Base-by-base conservation (phyloP, 208 protist species). In the Wallacemonas rigidus region DNA sequence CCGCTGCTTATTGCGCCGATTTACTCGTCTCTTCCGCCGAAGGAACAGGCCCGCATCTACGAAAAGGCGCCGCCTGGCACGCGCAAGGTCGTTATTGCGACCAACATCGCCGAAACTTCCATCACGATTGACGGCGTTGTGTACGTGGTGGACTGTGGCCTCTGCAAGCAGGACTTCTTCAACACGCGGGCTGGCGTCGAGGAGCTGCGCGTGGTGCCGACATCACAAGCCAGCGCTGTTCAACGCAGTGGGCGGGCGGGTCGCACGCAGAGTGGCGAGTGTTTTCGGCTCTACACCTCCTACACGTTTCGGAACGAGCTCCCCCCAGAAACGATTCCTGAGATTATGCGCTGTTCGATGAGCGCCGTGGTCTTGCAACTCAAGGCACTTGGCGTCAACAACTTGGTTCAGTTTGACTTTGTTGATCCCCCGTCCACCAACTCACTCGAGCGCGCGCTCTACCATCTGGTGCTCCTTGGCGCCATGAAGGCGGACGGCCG, bases 71-170 rank as follows among this genome's bases (percentile, higher is more conserved):
- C 95, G 44, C 69, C 81, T 6, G 81, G 89, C 58, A 85, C 74
- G 2, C 86, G 98, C 54, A 99, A 99, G 80, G 86, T 98, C 17
- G 96, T 99, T 40, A 89, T 99, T 43, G 98, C 98, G 0, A 99
- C 99, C 36, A 99, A 99, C 83, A 99, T 99, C 81, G 99, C 99
- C 44, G 99, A 99, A 72, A 99, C 99, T 2, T 99, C 98, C 44
- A 94, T 99, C 65, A 99, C 99, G 1, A 99, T 99, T 71, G 98
- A 99, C 82, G 99, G 98, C 62, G 97, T 99, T 43, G 96, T 97
- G 39, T 99, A 99, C 83, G 99, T 99, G 48, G 92, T 99, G 39
- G 99, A 99, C 77, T 98, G 97, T 51, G 98, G 98, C 5, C 95
- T 99, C 44, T 97, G 91, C 75, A 99, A 99, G 91, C 98, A 99